Conservation (phyloP, 78 protist genomes). For the Dictyostelium intermedium region DNA sequence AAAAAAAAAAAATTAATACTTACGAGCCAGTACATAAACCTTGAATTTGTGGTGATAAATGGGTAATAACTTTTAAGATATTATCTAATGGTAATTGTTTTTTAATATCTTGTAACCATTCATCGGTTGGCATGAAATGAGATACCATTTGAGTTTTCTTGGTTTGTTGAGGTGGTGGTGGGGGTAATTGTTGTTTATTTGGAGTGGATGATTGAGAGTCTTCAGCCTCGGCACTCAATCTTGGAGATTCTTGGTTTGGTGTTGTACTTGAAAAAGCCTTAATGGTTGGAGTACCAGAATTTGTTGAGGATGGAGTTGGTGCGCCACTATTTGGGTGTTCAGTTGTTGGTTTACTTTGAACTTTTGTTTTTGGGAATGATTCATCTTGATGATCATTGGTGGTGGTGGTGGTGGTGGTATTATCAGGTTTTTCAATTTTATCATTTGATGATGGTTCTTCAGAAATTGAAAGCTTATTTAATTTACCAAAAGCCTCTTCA, state of each 20-base stretch:
- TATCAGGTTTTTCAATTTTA: neutral
- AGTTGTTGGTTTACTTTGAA: neutral
- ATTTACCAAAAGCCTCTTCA: neutral
- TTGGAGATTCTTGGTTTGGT: slow-evolving; percentile 3
- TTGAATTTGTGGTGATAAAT: slow-evolving; percentile 78
- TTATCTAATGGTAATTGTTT: slow-evolving; percentile 63
- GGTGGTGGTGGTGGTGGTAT: neutral
- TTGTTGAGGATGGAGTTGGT: neutral
- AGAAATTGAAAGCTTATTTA: neutral
- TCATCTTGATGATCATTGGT: slow-evolving; percentile 16
- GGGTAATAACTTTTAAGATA: slow-evolving; percentile 51
- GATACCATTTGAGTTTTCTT: slow-evolving; percentile 10
- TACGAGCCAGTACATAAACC: slow-evolving; percentile 63
- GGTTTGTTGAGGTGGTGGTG: neutral
- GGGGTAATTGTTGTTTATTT: slow-evolving; percentile 6
- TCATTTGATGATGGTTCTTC: neutral
- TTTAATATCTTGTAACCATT: slow-evolving; percentile 79
- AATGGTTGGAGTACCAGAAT: neutral
- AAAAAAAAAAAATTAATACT: neutral
- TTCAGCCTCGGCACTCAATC: neutral
- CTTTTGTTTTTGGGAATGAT: neutral
- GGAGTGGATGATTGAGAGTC: neutral
- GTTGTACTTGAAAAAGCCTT: slow-evolving; percentile 21
- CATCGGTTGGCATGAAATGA: slow-evolving; percentile 67
- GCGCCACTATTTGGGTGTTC: slow-evolving; percentile 1